These are phyloP conservation scores for Trichoderma koningii DNA, from an alignment of 2,329 filamentous ascomycete species.

Conservation along the genomic window DNA sequence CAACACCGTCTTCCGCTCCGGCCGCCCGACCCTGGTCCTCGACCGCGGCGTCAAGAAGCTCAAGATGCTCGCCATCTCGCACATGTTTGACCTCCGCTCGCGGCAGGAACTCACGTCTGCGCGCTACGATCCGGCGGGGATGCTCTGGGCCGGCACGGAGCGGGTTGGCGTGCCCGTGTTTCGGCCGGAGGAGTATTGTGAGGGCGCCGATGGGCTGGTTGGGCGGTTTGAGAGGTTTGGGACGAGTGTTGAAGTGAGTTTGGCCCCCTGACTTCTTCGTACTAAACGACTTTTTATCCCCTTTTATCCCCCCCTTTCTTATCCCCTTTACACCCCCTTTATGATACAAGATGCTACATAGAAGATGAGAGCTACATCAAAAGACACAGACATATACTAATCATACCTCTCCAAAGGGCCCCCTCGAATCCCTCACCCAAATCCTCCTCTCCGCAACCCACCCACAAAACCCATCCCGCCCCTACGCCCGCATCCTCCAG, in stretches of 20 bases:
- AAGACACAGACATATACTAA: not conserved
- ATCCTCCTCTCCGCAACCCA: conserved; percentile 10
- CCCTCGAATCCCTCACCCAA: not conserved
- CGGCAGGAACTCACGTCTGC: not conserved
- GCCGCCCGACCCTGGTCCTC: not conserved
- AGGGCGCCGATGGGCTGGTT: not conserved
- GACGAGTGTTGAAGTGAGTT: not conserved
- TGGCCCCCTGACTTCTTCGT: no score
- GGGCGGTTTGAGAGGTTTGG: not conserved
- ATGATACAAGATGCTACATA: no score
- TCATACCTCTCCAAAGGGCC: not conserved
- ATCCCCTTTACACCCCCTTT: no score
- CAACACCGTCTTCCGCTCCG: conserved; percentile 13
- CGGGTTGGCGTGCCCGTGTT: not conserved
- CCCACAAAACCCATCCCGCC: not conserved
- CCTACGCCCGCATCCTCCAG: conserved; percentile 7
- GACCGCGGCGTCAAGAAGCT: not conserved
- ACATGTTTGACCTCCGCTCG: conserved; percentile 7
- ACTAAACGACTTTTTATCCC: no score
- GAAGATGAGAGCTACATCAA: no score
- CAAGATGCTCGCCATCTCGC: not conserved
- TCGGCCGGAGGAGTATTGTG: not conserved
- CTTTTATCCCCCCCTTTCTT: no score
- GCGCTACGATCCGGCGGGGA: not conserved
- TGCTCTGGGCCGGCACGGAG: not conserved